Conservation (phyloP, 805 yeast species). For the Sugiyamaella smithiae region DNA sequence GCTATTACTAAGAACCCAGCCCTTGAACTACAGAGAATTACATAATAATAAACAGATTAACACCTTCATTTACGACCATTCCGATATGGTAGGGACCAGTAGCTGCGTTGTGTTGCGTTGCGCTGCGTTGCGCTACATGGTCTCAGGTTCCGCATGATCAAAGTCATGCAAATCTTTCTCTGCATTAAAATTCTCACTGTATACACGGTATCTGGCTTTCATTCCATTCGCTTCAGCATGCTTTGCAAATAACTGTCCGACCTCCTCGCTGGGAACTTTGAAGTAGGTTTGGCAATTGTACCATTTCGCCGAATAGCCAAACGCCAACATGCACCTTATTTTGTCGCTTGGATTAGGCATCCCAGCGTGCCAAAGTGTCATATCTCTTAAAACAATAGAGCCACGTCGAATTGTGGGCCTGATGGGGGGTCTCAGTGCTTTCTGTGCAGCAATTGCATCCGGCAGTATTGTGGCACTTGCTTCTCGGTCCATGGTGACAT, state of each 20-base stretch:
- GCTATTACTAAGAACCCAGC: too few species aligned
- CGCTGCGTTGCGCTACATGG: too few species aligned
- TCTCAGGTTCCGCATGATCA: conserved; percentile 4
- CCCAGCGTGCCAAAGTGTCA: conserved; percentile 23
- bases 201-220: conserved; percentile 1
- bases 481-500: conserved; percentile 4
- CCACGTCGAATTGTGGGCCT: conserved; percentile 20
- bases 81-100: too few species aligned
- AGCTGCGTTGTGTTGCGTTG: too few species aligned
- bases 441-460: conserved; percentile 17
- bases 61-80: too few species aligned
- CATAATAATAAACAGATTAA: too few species aligned
- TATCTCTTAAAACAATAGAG: conserved; percentile 22
- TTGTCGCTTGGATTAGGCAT: conserved; percentile 21
- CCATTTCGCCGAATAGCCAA: conserved; percentile 21
- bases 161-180: conserved; percentile 11
- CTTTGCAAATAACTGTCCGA: conserved; percentile 1
- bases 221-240: conserved; percentile 1
- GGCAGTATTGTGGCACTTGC: conserved; percentile 6
- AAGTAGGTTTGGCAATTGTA: conserved; percentile 12
- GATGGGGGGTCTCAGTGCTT: conserved; percentile 17
- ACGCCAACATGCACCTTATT: conserved; percentile 20
- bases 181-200: conserved; percentile 4
- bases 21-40: too few species aligned
- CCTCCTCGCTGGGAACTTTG: conserved; percentile 12